Evolutionary conservation across 2,329 filamentous ascomycete species (phyloP).

Genomic region (Scorias spongiosa): DNA sequence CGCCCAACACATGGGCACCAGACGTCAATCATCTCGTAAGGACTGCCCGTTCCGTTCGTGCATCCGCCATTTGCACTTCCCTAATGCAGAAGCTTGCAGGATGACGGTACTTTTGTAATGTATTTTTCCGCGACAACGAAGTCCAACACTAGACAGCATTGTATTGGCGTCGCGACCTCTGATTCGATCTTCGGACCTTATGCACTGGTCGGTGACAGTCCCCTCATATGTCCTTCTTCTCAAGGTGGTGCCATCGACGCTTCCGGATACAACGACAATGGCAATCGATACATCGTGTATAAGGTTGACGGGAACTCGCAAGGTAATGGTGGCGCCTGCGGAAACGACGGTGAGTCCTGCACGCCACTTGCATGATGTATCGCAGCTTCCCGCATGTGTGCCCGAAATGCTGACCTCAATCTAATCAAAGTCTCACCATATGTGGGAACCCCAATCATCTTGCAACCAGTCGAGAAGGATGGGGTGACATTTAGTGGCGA

Average conservation of each 20-base stretch:
- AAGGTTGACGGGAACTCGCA: constrained; percentile 18
- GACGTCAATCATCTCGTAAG: constrained; percentile 35
- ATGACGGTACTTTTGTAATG: constrained; percentile 15
- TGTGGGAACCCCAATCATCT: constrained; percentile 16
- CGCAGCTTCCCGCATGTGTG: background rate
- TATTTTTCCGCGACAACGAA: constrained; percentile 17
- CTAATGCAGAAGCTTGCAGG: background rate
- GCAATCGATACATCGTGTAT: constrained; percentile 16
- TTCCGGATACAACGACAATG: constrained; percentile 14
- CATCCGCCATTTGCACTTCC: background rate
- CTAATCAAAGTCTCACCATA: constrained; percentile 11
- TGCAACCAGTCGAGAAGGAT: constrained; percentile 17
- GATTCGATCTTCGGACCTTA: constrained; percentile 14
- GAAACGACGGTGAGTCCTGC: background rate
- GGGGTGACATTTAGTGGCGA: constrained; percentile 16
- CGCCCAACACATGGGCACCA: constrained; percentile 44
- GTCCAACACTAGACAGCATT: constrained; percentile 12
- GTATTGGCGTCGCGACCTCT: constrained; percentile 16
- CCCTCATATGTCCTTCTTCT: constrained; percentile 13
- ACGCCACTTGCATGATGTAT: background rate
- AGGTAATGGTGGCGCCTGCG: constrained; percentile 14
- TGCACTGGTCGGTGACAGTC: constrained; percentile 4
- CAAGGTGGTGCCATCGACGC: constrained; percentile 19
- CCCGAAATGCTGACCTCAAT: constrained; percentile 7
- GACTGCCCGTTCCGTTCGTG: background rate